These are phyloP conservation scores for Kwoniella heveanensis DNA, from an alignment of 768 basidiomycete genomes.

Conservation along the genomic window DNA sequence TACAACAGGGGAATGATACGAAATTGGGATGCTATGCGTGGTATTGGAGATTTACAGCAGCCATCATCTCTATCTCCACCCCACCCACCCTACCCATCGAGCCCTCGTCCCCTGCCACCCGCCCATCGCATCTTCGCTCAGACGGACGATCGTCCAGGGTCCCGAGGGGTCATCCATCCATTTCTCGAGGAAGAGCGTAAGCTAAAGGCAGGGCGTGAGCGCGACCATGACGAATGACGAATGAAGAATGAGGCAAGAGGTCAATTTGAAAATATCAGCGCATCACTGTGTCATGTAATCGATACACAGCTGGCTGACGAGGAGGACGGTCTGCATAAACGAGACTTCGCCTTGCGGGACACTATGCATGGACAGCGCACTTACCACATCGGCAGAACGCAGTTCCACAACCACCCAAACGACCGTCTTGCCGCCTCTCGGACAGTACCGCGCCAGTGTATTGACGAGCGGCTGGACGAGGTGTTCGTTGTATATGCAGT, in stretches of 20 bases:
- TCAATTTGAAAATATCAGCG: too few species aligned
- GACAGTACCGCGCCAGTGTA: conserved; percentile 41
- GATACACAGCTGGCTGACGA: too few species aligned
- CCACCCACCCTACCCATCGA: conserved; percentile 50
- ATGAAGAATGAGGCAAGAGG: too few species aligned
- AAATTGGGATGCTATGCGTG: too few species aligned
- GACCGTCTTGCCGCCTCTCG: conserved; percentile 29
- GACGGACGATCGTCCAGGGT: conserved; percentile 43
- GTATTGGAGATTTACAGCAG: too few species aligned
- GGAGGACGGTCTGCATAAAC: too few species aligned
- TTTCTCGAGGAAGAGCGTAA: conserved; percentile 40
- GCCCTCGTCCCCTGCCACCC: conserved; percentile 30
- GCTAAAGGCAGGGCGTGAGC: conserved; percentile 1
- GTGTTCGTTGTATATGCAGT: conserved; percentile 55
- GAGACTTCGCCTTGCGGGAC: too few species aligned
- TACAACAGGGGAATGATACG: too few species aligned
- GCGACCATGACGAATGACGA: too few species aligned
- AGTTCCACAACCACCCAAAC: conserved; percentile 53
- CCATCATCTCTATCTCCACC: conserved; percentile 39
- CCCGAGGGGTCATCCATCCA: conserved; percentile 39
- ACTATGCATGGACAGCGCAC: too few species aligned
- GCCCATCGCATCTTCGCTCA: conserved; percentile 38
- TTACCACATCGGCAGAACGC: conserved; percentile 51
- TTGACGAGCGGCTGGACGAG: conserved; percentile 49
- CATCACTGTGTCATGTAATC: too few species aligned